Evolutionary conservation across 805 yeast species (phyloP).

Genomic region (Kodamaea sagamina): DNA sequence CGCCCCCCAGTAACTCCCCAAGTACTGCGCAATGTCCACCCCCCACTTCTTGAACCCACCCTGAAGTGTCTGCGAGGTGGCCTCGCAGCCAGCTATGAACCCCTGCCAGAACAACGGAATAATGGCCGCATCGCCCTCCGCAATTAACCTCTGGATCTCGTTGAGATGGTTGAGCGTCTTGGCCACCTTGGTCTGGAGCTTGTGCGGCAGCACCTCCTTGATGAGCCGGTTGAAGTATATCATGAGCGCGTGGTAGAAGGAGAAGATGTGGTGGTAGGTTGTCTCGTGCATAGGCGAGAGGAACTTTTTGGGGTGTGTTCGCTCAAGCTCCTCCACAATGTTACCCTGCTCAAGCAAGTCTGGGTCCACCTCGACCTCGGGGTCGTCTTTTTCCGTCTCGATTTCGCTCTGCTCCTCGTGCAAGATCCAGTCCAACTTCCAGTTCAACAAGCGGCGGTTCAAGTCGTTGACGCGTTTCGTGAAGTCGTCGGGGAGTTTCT

Average conservation of each 20-base stretch:
- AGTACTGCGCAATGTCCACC: conserved; percentile 52
- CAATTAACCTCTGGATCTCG: conserved; percentile 58
- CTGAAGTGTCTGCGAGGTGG: conserved; percentile 58
- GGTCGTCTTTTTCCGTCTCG: conserved; percentile 11
- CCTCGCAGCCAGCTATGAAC: conserved; percentile 83
- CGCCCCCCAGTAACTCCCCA: conserved; percentile 84
- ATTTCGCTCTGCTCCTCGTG: conserved; percentile 26
- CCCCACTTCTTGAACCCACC: conserved; percentile 74
- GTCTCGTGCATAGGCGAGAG: conserved; percentile 65
- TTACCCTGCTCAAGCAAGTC: conserved; percentile 15
- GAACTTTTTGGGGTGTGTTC: conserved; percentile 31
- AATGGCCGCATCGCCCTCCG: conserved; percentile 55
- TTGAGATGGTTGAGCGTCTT: conserved; percentile 65
- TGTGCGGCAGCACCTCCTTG: conserved; percentile 52
- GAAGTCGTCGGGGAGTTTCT: conserved; percentile 36
- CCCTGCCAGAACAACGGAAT: conserved; percentile 89
- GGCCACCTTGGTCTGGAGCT: conserved; percentile 62
- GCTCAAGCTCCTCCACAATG: conserved; percentile 15
- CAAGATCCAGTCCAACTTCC: conserved; percentile 79
- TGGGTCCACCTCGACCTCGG: conserved; percentile 15
- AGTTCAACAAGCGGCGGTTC: conserved; percentile 35
- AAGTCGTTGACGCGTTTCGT: conserved; percentile 29
- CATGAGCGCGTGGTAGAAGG: conserved; percentile 71
- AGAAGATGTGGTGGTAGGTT: conserved; percentile 74
- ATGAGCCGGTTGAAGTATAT: conserved; percentile 73